A percentile compares a stretch with the other conserved stretches of the same genome.
Conservation (phyloP, 2,329 filamentous ascomycete genomes). For the Alternaria angustiovoidea region DNA sequence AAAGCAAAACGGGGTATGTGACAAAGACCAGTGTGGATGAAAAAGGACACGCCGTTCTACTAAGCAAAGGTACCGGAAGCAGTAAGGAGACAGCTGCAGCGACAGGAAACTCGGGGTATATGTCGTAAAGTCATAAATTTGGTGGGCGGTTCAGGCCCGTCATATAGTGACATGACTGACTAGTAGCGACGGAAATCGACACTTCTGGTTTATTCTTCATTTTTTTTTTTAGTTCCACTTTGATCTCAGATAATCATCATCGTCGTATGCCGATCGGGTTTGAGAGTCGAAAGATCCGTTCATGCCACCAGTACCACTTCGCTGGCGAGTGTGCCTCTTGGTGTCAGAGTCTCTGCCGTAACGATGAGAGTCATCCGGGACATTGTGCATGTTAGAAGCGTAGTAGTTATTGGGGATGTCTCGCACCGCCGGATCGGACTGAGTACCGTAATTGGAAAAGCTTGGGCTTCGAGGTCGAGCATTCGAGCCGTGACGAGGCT, state of each 20-base stretch:
- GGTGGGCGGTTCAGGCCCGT: neutral
- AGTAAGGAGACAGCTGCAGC: neutral
- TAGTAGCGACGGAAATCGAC: slow-evolving; percentile 44
- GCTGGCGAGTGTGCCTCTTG: slow-evolving; percentile 37
- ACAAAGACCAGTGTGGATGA: neutral
- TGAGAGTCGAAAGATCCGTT: slow-evolving; percentile 41
- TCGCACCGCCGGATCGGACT: slow-evolving; percentile 45
- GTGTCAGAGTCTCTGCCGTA: slow-evolving; percentile 43
- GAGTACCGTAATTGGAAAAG: slow-evolving; percentile 44
- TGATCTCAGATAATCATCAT: slow-evolving; percentile 42
- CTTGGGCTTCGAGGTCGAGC: slow-evolving; percentile 46
- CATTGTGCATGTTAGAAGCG: slow-evolving; percentile 42
- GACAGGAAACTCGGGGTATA: slow-evolving; percentile 10
- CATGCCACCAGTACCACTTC: slow-evolving; percentile 34
- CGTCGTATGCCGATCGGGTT: slow-evolving; percentile 41
- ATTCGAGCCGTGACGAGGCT: slow-evolving; percentile 28
- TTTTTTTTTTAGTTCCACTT: slow-evolving; percentile 29
- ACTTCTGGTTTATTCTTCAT: slow-evolving; percentile 44
- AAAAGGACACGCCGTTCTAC: neutral
- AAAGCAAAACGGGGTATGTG: neutral
- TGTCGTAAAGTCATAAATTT: slow-evolving; percentile 13
- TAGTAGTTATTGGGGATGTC: slow-evolving; percentile 45
- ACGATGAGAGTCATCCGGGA: slow-evolving; percentile 41
- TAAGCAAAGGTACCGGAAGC: neutral
- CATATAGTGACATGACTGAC: slow-evolving; percentile 8